phyloP scores from a whole-genome alignment of 352 stramenopile species.

The Phytopythium chamaehyphon region DNA sequence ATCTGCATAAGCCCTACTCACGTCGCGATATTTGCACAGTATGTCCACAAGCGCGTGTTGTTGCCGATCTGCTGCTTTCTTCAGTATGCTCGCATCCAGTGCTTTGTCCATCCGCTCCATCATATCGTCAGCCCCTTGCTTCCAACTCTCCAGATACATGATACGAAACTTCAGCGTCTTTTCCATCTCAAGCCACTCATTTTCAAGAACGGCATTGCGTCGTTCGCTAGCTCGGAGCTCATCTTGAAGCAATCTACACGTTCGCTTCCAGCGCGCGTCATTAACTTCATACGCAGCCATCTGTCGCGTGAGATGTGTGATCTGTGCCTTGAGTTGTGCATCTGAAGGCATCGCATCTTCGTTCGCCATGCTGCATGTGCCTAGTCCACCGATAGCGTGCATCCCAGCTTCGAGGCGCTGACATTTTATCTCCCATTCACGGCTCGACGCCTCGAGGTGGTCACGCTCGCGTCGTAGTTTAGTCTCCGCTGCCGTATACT shows the following conservation, averaged over 20 bases:
- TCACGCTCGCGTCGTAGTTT: slow-evolving; percentile 31
- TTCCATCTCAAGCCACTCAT: slow-evolving; percentile 87
- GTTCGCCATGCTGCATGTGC: slow-evolving; percentile 8
- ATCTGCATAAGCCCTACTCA: slow-evolving; percentile 39
- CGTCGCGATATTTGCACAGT: slow-evolving; percentile 29
- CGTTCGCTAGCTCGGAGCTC: slow-evolving; percentile 32
- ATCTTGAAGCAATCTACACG: slow-evolving; percentile 45
- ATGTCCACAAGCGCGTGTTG: slow-evolving; percentile 24
- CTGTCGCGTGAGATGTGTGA: slow-evolving; percentile 72
- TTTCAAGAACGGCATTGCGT: slow-evolving; percentile 36
- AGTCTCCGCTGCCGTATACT: slow-evolving; percentile 37
- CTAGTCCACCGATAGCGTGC: slow-evolving; percentile 27
- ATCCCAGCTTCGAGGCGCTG: slow-evolving; percentile 52
- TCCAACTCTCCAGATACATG: slow-evolving; percentile 91
- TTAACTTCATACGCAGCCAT: slow-evolving; percentile 82
- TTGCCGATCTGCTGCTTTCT: slow-evolving; percentile 41
- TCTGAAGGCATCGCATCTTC: slow-evolving; percentile 9
- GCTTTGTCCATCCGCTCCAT: slow-evolving; percentile 61
- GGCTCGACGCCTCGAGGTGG: slow-evolving; percentile 29
- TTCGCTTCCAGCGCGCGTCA: slow-evolving; percentile 64
- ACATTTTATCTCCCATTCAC: slow-evolving; percentile 44
- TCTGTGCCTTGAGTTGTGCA: slow-evolving; percentile 32
- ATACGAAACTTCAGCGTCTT: slow-evolving; percentile 83
- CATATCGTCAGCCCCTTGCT: slow-evolving; percentile 59
- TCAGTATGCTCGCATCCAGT: slow-evolving; percentile 55